A percentile compares a stretch with the other conserved stretches of the same genome.
Conservation (phyloP, 208 protist species). For the Wallacemonas collosoma region DNA sequence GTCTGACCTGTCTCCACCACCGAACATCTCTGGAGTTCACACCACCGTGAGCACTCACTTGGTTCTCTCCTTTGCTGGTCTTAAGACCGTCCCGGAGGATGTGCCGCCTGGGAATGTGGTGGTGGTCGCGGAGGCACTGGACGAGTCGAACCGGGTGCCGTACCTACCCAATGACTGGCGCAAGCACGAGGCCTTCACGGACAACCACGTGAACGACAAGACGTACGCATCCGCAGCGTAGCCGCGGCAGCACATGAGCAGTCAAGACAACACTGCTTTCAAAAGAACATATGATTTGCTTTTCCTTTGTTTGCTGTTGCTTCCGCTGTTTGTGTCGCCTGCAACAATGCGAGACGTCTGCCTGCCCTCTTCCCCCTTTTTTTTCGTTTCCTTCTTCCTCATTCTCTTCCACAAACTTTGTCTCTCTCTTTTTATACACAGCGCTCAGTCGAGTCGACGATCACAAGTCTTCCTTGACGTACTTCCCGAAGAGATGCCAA, state of each 20-base stretch:
- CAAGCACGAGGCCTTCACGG: slow-evolving; percentile 2
- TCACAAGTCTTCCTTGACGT: too few relatives aligned
- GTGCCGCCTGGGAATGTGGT: slow-evolving; percentile 21
- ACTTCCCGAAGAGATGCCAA: too few relatives aligned
- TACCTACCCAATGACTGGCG: slow-evolving; percentile 29
- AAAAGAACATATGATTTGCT: too few relatives aligned
- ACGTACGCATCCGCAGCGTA: background rate
- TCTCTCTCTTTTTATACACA: too few relatives aligned
- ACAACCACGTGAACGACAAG: background rate
- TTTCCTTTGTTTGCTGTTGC: too few relatives aligned
- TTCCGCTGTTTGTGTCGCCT: too few relatives aligned
- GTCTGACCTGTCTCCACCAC: slow-evolving; percentile 15
- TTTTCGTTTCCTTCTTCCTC: slow-evolving; percentile 2
- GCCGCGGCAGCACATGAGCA: too few relatives aligned
- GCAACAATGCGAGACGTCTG: too few relatives aligned
- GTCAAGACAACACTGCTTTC: too few relatives aligned
- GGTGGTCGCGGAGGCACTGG: slow-evolving; percentile 35
- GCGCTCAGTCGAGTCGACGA: too few relatives aligned
- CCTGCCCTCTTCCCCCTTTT: too few relatives aligned
- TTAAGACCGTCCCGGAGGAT: slow-evolving; percentile 29
- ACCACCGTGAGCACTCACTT: slow-evolving; percentile 26
- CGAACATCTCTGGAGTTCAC: slow-evolving; percentile 16
- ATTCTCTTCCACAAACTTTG: too few relatives aligned
- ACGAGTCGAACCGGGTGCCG: slow-evolving; percentile 32
- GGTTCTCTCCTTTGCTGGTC: slow-evolving; percentile 30